phyloP scores from a whole-genome alignment of 176 grass and related monocot species.

The Melocanna baccifera region DNA sequence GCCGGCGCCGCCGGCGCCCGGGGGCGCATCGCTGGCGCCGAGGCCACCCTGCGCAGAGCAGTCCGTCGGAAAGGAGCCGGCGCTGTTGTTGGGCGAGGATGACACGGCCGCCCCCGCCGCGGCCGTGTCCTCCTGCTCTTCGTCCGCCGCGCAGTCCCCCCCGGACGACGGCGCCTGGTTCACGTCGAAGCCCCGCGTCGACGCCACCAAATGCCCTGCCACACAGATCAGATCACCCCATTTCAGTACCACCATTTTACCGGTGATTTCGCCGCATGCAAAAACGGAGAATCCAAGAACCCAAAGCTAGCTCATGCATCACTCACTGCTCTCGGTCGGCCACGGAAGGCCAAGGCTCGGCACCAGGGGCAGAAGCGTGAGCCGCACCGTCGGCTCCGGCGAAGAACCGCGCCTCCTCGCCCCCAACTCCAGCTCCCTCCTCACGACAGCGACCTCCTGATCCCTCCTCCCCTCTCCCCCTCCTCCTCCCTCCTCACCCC shows the following conservation, averaged over 20 bases:
- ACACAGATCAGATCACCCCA: neutral
- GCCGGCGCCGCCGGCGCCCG: neutral
- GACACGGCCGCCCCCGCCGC: conserved; percentile 38
- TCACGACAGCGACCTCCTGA: neutral
- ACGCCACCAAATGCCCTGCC: conserved; percentile 56
- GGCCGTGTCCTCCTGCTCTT: conserved; percentile 41
- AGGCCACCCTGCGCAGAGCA: conserved; percentile 19
- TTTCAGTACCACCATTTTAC: neutral
- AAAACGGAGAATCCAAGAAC: neutral
- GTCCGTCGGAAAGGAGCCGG: conserved; percentile 56
- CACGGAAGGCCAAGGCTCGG: conserved; percentile 51
- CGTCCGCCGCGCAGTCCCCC: neutral
- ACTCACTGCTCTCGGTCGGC: conserved; percentile 45
- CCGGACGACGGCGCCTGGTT: conserved; percentile 54
- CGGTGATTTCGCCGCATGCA: neutral
- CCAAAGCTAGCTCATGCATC: neutral
- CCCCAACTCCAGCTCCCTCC: conserved; percentile 28
- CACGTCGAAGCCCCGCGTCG: conserved; percentile 75
- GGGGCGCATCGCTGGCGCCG: neutral
- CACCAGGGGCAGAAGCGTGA: conserved; percentile 50
- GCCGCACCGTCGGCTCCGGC: conserved; percentile 48
- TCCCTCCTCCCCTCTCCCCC: neutral
- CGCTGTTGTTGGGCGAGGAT: conserved; percentile 78
- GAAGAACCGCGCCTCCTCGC: conserved; percentile 3
- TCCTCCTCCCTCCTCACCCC: neutral